Evolutionary conservation across 2,329 filamentous ascomycete species (phyloP).

Genomic region (Whalleya microplaca): DNA sequence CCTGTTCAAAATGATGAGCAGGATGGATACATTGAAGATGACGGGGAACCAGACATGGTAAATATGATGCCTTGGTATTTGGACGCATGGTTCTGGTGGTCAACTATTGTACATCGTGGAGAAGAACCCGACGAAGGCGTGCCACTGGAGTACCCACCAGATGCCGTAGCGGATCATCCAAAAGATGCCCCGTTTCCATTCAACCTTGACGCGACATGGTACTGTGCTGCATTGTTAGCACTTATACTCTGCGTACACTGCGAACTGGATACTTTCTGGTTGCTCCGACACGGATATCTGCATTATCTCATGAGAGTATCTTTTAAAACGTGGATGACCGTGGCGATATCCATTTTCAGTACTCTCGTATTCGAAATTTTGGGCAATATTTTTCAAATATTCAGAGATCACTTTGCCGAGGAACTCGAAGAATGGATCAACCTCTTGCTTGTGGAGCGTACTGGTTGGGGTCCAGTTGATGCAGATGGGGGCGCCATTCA

Average conservation of each 20-base stretch:
- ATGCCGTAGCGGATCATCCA: constrained; percentile 2
- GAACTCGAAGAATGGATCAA: constrained; percentile 2
- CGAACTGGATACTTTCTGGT: constrained; percentile 19
- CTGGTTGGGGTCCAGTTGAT: constrained; percentile 21
- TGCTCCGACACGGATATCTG: constrained; percentile 7
- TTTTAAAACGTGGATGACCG: constrained; percentile 13
- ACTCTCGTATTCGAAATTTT: constrained; percentile 27
- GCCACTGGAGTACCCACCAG: not conserved
- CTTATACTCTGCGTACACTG: constrained; percentile 15
- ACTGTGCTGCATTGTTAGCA: constrained; percentile 14
- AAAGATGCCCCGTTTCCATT: constrained; percentile 25
- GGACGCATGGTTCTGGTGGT: constrained; percentile 4
- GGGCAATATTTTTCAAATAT: constrained; percentile 10
- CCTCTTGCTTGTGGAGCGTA: constrained; percentile 2
- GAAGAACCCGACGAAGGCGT: not conserved
- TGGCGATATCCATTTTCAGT: constrained; percentile 25
- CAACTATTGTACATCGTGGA: constrained; percentile 23
- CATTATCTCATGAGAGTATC: constrained; percentile 20
- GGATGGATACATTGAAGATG: not conserved
- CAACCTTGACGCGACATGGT: constrained; percentile 22
- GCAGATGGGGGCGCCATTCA: constrained; percentile 6
- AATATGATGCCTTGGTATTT: not conserved
- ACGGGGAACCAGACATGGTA: constrained; percentile 5
- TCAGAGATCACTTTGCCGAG: not conserved
- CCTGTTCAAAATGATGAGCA: not conserved